Evolutionary conservation across 2,329 filamentous ascomycete genomes (phyloP), one percentile per base, ranked within the genome.

Genomic region (Tolypocladium inflatum): DNA sequence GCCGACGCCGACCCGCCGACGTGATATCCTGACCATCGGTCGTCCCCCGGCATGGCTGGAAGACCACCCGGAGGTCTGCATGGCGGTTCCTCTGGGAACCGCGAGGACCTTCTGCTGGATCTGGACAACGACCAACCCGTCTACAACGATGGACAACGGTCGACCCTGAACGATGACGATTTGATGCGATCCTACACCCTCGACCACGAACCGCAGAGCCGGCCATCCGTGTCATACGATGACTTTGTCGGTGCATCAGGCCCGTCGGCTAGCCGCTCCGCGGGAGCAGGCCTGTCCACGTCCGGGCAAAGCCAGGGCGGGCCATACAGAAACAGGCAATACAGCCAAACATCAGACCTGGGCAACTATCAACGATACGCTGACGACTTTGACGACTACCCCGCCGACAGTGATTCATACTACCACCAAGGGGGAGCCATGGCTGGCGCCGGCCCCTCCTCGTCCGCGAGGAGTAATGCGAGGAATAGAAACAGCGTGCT

Each of bases 301-400:
- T 58, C 59, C 4, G 60, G 54, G 45, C 60, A 59, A 19, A 57
- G 55, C 43, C 61, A 67, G 17, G 73, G 71, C 42, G 54, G 35
- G 23, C 79, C 80, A 4, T 83, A 83, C 68, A 63, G 76, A 55
- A 73, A 74, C 59, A 74, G 78, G 58, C 79, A 84, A 60, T 82
- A 79, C 65, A 86, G 82, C 71, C 93, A 97, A 71, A 89, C 88
- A 0, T 93, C 90, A 1, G 92, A 86, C 19, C 73, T 97, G 61
- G 80, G 87, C 69, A 94, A 97, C 74, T 97, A 96, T 74, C 88
- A 92, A 70, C 84, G 91, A 62, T 97, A 99, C 69, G 93, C 91
- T 53, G 85, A 88, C 71, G 91, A 96, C 73, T 81, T 89, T 60
- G 91, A 97, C 71, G 90, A 95, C 67, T 87, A 86, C 63, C 83